Conservation (phyloP, 2,329 filamentous ascomycete genomes). For the Cladosporium sp. region DNA sequence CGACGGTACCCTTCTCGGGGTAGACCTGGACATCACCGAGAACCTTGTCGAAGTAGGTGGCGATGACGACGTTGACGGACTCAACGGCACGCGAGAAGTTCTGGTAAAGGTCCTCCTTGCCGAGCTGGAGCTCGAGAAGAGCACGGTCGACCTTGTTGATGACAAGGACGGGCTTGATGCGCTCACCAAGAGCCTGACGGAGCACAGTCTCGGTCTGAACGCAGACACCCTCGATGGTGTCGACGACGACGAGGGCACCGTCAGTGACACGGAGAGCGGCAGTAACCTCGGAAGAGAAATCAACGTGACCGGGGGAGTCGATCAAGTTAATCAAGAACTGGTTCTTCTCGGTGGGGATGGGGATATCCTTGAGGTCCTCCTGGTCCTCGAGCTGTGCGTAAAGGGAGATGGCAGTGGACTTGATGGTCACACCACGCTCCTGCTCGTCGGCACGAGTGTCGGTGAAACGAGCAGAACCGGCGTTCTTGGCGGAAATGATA, state of each 20-base stretch:
- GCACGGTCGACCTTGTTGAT: constrained; percentile 99
- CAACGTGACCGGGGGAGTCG: constrained; percentile 99
- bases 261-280: constrained; percentile 99
- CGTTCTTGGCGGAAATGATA: constrained; percentile 98
- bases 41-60: constrained; percentile 95
- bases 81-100: constrained; percentile 99
- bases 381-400: constrained; percentile 78
- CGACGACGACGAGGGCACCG: constrained; percentile 98
- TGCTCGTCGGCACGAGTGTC: constrained; percentile 98
- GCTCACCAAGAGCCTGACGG: constrained; percentile 97
- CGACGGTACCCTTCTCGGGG: constrained; percentile 95
- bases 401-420: constrained; percentile 99
- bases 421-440: constrained; percentile 99
- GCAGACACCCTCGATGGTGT: constrained; percentile 99
- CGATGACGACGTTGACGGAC: constrained; percentile 99
- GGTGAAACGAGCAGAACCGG: constrained; percentile 91
- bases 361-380: constrained; percentile 94
- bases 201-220: constrained; percentile 99
- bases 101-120: constrained; percentile 99
- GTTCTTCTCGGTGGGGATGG: constrained; percentile 82
- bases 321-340: constrained; percentile 99
- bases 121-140: constrained; percentile 96
- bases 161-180: constrained; percentile 99
- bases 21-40: constrained; percentile 99
- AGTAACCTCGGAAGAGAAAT: constrained; percentile 99